phyloP scores from a whole-genome alignment of 345 rosid species.

The Dipteronia sinensis region DNA sequence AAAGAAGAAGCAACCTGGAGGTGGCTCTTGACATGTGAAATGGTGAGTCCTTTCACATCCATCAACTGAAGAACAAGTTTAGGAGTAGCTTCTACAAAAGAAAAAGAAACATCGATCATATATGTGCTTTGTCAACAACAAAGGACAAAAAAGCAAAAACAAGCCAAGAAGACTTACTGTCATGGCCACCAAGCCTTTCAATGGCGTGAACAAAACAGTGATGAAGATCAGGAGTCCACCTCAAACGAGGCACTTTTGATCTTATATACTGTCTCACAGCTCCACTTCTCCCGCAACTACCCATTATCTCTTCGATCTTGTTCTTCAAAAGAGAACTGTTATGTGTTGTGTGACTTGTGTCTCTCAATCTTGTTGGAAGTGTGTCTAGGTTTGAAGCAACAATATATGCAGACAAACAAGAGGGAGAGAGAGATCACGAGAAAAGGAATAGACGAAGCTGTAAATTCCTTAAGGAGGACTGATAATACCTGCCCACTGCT shows the following conservation, averaged over 20 bases:
- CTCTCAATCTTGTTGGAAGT: constrained; percentile 9
- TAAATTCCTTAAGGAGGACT: constrained; percentile 47
- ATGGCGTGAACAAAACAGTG: constrained; percentile 89
- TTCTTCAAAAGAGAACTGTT: not conserved
- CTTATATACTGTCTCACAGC: constrained; percentile 87
- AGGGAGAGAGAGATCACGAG: constrained; percentile 41
- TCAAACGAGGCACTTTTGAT: constrained; percentile 84
- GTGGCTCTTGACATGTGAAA: constrained; percentile 98
- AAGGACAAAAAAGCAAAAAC: not conserved
- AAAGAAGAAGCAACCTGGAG: constrained; percentile 64
- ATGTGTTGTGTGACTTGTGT: not conserved
- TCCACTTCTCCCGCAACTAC: constrained; percentile 71
- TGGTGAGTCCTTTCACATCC: constrained; percentile 97
- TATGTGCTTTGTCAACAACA: not conserved
- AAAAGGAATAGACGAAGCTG: constrained; percentile 48
- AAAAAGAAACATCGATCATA: not conserved
- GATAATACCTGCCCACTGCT: constrained; percentile 38
- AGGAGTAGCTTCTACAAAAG: constrained; percentile 79
- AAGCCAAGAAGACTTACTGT: constrained; percentile 43
- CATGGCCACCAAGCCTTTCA: constrained; percentile 85
- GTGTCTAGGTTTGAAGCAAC: constrained; percentile 22
- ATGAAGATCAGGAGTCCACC: constrained; percentile 99
- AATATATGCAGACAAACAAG: not conserved
- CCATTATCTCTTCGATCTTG: constrained; percentile 38
- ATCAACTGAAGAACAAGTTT: constrained; percentile 95